Base-by-base conservation (phyloP, 2,329 filamentous ascomycete genomes). In the Exophiala spinifera region DNA sequence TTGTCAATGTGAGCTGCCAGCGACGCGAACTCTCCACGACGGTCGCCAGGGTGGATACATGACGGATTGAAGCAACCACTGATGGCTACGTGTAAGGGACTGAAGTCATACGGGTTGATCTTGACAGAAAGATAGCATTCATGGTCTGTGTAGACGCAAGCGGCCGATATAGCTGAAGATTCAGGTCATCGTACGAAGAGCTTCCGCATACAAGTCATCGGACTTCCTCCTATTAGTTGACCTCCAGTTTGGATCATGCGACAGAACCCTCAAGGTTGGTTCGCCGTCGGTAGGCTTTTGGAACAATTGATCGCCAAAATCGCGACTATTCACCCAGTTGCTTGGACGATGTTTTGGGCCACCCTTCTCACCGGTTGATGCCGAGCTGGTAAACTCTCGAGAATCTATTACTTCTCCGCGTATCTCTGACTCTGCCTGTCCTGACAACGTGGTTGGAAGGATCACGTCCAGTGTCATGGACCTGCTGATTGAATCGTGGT, bases 141-240 rank as follows among this genome's bases (percentile, higher is more conserved):
- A 7, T 25, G 23, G 28, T 31, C 11, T 10, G 28, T 10, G 28
- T 31, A 31, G 4, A 10, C 11, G 8, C 11, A 31, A 31, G 8
- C 11, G 6, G 11, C 28, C 6, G 8, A 31, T 31, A 31, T 3
- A 31, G 28, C 10, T 31, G 28, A 31, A 31, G 10, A 10, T 89
- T 94, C 68, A 83, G 74, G 67, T 83, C 83, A 71, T 96, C 85
- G 44, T 96, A 71, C 46, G 53, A 19, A 56, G 53, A 2, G 47
- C 37, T 6, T 56, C 53, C 33, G 53, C 53, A 37, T 56, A 56
- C 44, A 51, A 43, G n/a, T 52, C 34, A 43, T 56, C 53, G 13
- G 53, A 44, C 33, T 39, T 49, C 44, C 44, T 42, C n/a, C 44
- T 40, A 8, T 33, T 25, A 13, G 49, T 52, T 39, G 43, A 44